phyloP scores from a whole-genome alignment of 2,329 filamentous ascomycete genomes.

The Monosporascus sp. region DNA sequence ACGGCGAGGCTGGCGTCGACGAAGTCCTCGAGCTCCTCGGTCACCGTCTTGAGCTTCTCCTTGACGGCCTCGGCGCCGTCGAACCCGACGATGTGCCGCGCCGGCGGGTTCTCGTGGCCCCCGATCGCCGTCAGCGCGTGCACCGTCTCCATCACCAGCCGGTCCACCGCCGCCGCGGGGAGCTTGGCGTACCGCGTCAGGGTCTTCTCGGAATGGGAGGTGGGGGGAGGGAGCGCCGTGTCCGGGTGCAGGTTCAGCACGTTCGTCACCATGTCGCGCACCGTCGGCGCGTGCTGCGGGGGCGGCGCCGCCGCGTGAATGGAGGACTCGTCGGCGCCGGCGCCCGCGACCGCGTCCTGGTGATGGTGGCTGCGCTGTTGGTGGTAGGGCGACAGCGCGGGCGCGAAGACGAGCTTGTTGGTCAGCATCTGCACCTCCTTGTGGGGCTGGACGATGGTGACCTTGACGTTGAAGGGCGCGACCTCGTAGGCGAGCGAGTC shows the following conservation, averaged over 20 bases:
- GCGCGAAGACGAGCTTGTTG: conserved; percentile 80
- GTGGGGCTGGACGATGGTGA: conserved; percentile 93
- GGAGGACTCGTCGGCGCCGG: neutral
- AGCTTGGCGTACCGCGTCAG: conserved; percentile 71
- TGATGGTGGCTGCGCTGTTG: conserved; percentile 50
- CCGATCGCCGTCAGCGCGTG: conserved; percentile 88
- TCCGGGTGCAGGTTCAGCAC: conserved; percentile 73
- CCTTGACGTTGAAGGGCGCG: conserved; percentile 91
- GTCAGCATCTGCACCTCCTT: conserved; percentile 87
- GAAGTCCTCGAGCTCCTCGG: conserved; percentile 94
- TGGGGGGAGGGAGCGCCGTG: conserved; percentile 40
- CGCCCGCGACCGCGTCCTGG: no score
- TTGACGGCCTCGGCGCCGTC: conserved; percentile 86
- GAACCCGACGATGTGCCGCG: conserved; percentile 86
- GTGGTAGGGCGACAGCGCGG: conserved; percentile 62
- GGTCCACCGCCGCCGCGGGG: conserved; percentile 61
- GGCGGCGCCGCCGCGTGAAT: neutral
- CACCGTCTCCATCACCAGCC: conserved; percentile 80
- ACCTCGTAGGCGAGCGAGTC: conserved; percentile 95
- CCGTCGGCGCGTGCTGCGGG: conserved; percentile 60
- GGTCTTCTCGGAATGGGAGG: conserved; percentile 30
- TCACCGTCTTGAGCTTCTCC: conserved; percentile 94
- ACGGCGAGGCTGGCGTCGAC: conserved; percentile 83
- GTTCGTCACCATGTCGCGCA: conserved; percentile 76
- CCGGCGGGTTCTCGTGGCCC: conserved; percentile 91